Percentiles rank a stretch among this genome's conserved stretches.
These are phyloP conservation scores for Tricholoma hemisulphureum DNA, from an alignment of 768 basidiomycete species.

Conservation along the genomic window DNA sequence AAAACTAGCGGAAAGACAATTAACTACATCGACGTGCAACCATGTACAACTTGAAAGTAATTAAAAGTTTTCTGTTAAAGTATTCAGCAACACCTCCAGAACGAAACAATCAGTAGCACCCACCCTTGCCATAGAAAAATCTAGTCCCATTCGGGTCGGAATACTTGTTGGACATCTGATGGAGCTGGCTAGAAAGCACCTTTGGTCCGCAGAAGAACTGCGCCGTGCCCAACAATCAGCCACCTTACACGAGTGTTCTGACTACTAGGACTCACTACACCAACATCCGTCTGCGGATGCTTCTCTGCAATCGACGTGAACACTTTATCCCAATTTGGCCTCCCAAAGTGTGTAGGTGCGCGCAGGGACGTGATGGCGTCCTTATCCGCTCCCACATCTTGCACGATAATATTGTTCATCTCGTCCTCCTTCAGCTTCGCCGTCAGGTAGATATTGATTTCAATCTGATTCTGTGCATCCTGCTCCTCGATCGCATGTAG, in stretches of 20 bases:
- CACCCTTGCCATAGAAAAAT: constrained; percentile 91
- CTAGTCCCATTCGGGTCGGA: constrained; percentile 73
- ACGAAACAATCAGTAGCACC: too few relatives aligned
- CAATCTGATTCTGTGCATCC: constrained; percentile 80
- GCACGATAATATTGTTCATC: constrained; percentile 89
- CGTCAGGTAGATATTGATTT: constrained; percentile 93
- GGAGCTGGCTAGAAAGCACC: constrained; percentile 66
- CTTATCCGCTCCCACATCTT: constrained; percentile 90
- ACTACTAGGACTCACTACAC: constrained; percentile 69
- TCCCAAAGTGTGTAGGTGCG: constrained; percentile 89
- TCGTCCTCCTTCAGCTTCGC: constrained; percentile 90
- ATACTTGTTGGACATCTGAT: constrained; percentile 82
- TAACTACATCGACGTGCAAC: too few relatives aligned
- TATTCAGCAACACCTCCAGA: too few relatives aligned
- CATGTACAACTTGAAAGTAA: too few relatives aligned
- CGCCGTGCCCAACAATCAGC: not conserved
- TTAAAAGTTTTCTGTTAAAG: too few relatives aligned
- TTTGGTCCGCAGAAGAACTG: constrained; percentile 88
- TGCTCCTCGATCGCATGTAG: constrained; percentile 92
- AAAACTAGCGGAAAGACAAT: too few relatives aligned
- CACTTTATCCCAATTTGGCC: constrained; percentile 83
- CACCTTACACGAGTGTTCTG: not conserved
- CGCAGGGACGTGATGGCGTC: constrained; percentile 88
- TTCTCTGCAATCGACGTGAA: constrained; percentile 74
- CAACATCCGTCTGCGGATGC: constrained; percentile 86